Evolutionary conservation across 2,329 filamentous ascomycete species (phyloP).

Genomic region (Cytospora mali): DNA sequence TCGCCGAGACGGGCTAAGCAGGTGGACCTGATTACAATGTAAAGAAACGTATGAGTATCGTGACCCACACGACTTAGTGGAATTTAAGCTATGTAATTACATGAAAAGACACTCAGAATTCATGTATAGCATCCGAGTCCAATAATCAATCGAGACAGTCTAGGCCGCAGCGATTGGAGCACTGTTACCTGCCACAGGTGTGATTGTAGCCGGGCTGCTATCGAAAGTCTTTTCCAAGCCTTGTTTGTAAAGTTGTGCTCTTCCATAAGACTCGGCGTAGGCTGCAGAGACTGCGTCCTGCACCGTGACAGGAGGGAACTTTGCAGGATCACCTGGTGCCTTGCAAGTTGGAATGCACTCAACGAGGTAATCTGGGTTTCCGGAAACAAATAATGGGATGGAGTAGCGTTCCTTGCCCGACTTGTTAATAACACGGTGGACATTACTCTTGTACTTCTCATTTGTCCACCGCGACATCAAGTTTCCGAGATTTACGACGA

Average conservation of each 20-base stretch:
- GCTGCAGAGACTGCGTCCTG: conserved; percentile 38
- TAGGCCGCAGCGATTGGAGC: conserved; percentile 11
- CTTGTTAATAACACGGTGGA: conserved; percentile 58
- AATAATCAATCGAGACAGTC: too few relatives aligned
- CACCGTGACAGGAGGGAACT: conserved; percentile 39
- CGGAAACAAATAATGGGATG: conserved; percentile 55
- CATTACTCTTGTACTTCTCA: conserved; percentile 53
- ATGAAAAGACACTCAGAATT: too few relatives aligned
- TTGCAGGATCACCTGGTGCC: conserved; percentile 31
- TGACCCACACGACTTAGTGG: too few relatives aligned
- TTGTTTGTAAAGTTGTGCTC: conserved; percentile 38
- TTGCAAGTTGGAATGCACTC: conserved; percentile 40
- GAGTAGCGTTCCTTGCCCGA: conserved; percentile 53
- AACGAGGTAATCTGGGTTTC: conserved; percentile 48
- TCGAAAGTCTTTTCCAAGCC: conserved; percentile 30
- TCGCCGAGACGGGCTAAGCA: too few relatives aligned
- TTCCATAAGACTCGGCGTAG: conserved; percentile 40
- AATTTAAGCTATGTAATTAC: neutral
- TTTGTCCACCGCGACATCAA: conserved; percentile 53
- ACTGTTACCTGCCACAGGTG: neutral
- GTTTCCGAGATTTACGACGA: conserved; percentile 54
- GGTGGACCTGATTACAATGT: too few relatives aligned
- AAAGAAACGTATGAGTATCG: too few relatives aligned
- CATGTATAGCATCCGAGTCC: too few relatives aligned
- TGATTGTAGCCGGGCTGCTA: neutral